Evolutionary conservation across 768 basidiomycete species (phyloP).

Genomic region (Tulasnella sp.): DNA sequence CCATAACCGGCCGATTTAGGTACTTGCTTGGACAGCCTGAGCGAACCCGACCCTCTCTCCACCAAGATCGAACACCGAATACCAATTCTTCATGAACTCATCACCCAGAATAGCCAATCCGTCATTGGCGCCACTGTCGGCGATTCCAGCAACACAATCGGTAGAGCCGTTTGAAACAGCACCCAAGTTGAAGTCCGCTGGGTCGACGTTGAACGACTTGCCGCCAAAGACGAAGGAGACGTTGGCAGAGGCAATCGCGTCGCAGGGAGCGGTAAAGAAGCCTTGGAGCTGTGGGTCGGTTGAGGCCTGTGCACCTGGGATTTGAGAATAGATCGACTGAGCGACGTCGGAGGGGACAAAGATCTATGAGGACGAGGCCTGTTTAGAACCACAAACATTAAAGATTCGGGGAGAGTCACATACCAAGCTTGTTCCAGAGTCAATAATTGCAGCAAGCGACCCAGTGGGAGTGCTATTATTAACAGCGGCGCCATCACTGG

Average conservation of each 20-base stretch:
- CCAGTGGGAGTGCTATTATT: neutral
- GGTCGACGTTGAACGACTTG: conserved; percentile 16
- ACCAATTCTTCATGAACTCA: conserved; percentile 8
- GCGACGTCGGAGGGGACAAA: conserved; percentile 24
- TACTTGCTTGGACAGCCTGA: neutral
- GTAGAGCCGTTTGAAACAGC: neutral
- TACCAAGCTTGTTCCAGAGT: conserved; percentile 33
- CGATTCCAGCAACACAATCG: conserved; percentile 26
- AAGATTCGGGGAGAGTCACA: neutral
- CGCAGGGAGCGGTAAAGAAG: conserved; percentile 30
- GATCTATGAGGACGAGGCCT: neutral
- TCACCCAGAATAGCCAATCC: neutral
- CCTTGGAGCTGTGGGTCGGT: conserved; percentile 17
- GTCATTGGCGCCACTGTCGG: neutral
- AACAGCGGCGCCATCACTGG: neutral
- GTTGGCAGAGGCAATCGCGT: neutral
- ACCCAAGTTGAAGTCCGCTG: conserved; percentile 19
- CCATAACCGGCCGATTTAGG: neutral
- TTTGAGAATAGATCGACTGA: conserved; percentile 1
- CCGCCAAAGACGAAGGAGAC: conserved; percentile 9
- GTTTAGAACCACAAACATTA: conserved; percentile 7
- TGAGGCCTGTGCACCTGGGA: conserved; percentile 34
- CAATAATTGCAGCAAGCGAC: conserved; percentile 37
- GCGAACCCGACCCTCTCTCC: neutral
- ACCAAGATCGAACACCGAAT: conserved; percentile 3